Evolutionary conservation across 495 filamentous ascomycete genomes (phyloP), one percentile per base, ranked within the genome.

Genomic region (Penicillium parvum): DNA sequence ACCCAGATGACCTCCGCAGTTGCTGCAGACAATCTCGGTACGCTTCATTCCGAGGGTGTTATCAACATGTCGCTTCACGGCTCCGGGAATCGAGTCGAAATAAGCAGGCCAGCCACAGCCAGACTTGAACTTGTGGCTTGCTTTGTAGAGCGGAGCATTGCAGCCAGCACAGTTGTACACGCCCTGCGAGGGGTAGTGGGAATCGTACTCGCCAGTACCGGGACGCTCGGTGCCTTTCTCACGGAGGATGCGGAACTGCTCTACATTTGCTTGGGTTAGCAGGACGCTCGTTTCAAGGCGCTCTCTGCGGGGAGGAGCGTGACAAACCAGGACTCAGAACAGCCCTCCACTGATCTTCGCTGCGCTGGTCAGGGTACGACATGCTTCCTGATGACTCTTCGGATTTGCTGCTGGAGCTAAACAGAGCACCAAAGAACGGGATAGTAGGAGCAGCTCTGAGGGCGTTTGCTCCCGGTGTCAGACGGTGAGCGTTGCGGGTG

Each of bases 31-130:
- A 57, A 98, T 97, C 74, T 98, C 92, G 32, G 81, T 96, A 42
- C 92, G 73, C 52, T 73, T 61, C 88, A 96, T 95, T 20, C 92
- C 92, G 41, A 86, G 78, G 0, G 79, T 69, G 38, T 63, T 70
- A 63, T 98, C 92, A 44, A 78, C 78, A 57, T 90, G 82, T 40
- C 90, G 69, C 20, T 73, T 85, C 26, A 98, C 88, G 1, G 91
- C 92, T 1, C 89, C 90, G 0, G 91, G 89, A 35, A 96, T 79
- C 35, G 81, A 87, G 63, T 98, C 92, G 47, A 89, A 98, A 63
- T 96, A 98, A 7, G 92, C 92, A 0, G 92, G 92, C 92, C 92
- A 98, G 36, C 92, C 92, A 66, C 92, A 98, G 20, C 89, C 89
- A 22, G 86, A 91, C 60, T 87, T 86, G 74, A 98, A 98, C 59